Evolutionary conservation across 75 land plant genomes (phyloP).

Genomic region (Pinus albicaulis): DNA sequence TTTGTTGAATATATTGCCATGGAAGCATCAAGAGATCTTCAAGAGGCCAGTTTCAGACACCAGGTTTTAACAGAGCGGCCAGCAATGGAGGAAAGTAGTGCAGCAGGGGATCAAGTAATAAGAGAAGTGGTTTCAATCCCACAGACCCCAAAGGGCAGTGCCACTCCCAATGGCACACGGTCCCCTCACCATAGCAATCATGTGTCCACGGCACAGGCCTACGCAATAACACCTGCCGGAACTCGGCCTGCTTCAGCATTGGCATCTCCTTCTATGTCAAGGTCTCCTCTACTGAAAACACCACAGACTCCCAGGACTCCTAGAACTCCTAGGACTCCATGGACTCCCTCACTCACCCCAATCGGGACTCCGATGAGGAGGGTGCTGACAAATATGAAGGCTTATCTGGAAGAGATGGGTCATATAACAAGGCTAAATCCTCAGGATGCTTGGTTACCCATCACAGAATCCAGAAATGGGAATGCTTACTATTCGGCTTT

Average conservation of each 20-base stretch:
- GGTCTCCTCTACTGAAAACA: slow-evolving; percentile 16
- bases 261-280: slow-evolving; percentile 25
- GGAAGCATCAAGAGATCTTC: slow-evolving; percentile 7
- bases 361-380: slow-evolving; percentile 73
- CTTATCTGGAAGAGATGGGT: slow-evolving; percentile 90
- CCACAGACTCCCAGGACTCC: slow-evolving; percentile 8
- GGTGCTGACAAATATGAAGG: slow-evolving; percentile 67
- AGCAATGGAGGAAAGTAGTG: background rate
- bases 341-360: slow-evolving; percentile 46
- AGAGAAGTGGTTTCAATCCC: slow-evolving; percentile 14
- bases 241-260: slow-evolving; percentile 31
- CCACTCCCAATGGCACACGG: slow-evolving; percentile 9
- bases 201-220: background rate
- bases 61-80: background rate
- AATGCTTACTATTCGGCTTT: slow-evolving; percentile 90
- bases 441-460: slow-evolving; percentile 91
- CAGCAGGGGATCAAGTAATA: slow-evolving; percentile 4
- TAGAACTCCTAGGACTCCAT: slow-evolving; percentile 35
- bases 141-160: slow-evolving; percentile 2
- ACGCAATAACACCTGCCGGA: slow-evolving; percentile 8
- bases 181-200: slow-evolving; percentile 18
- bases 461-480: slow-evolving; percentile 93
- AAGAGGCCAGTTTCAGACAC: slow-evolving; percentile 12
- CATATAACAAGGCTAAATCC: slow-evolving; percentile 83
- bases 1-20: background rate